phyloP scores from a whole-genome alignment of 2,329 filamentous ascomycete genomes.

The Canariomyces notabilis region DNA sequence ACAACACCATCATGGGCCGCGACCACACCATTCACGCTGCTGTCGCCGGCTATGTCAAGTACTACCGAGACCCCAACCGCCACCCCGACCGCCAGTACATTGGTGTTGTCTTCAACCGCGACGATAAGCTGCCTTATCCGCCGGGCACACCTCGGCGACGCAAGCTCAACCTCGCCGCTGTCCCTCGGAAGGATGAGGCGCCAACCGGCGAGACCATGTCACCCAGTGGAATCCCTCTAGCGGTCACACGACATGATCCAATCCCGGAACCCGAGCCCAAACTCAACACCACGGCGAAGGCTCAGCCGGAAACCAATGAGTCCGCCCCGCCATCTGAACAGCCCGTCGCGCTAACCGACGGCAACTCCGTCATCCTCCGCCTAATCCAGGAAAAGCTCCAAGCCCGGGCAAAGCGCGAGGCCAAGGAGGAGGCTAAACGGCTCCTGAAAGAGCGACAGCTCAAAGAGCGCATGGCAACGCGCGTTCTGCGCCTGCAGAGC shows the following conservation, averaged over 20 bases:
- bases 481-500: constrained; percentile 45
- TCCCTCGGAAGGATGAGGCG: constrained; percentile 34
- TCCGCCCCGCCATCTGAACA: background rate
- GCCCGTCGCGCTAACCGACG: constrained; percentile 13
- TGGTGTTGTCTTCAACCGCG: constrained; percentile 80
- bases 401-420: constrained; percentile 11
- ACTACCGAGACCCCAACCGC: constrained; percentile 80
- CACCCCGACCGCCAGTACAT: constrained; percentile 93
- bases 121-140: constrained; percentile 73
- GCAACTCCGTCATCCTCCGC: constrained; percentile 19
- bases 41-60: constrained; percentile 85
- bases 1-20: constrained; percentile 90
- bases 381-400: constrained; percentile 23
- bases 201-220: constrained; percentile 33
- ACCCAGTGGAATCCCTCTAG: constrained; percentile 31
- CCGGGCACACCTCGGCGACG: constrained; percentile 68
- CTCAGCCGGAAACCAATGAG: constrained; percentile 1
- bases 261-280: constrained; percentile 7
- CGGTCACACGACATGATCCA: constrained; percentile 29
- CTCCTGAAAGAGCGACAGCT: constrained; percentile 32
- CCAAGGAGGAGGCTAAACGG: constrained; percentile 14
- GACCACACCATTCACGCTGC: constrained; percentile 94
- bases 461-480: constrained; percentile 34
- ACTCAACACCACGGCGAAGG: constrained; percentile 1
- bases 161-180: constrained; percentile 66